These are phyloP conservation scores for Rhododendron ferrugineum DNA, from an alignment of 148 eudicot genomes.

Conservation along the genomic window DNA sequence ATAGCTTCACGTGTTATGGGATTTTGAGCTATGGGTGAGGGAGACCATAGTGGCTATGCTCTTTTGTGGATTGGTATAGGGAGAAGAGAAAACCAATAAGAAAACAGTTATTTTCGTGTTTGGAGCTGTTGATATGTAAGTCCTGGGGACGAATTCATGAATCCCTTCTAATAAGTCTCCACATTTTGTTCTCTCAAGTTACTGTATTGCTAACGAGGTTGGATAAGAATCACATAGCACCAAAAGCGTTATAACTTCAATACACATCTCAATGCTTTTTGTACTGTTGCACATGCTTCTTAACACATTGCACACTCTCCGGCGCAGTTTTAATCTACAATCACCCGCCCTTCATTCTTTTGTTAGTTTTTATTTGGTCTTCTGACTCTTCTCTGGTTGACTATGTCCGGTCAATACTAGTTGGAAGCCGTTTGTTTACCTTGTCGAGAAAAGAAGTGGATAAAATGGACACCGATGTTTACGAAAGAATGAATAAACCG, in stretches of 20 bases:
- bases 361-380: background rate
- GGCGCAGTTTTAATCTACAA: background rate
- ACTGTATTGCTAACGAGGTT: background rate
- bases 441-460: background rate
- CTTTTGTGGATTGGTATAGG: background rate
- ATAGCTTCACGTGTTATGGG: constrained; percentile 10
- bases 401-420: background rate
- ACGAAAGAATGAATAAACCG: background rate
- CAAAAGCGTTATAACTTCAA: background rate
- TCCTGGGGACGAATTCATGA: background rate
- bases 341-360: background rate
- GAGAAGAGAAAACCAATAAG: background rate
- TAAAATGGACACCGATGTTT: background rate
- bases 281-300: background rate
- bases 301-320: background rate
- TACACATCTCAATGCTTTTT: background rate
- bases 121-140: background rate
- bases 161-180: background rate
- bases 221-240: background rate
- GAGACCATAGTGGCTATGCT: background rate
- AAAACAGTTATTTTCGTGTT: background rate
- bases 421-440: background rate
- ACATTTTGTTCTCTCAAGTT: background rate
- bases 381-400: background rate
- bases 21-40: background rate